Percentiles rank a stretch among this genome's conserved stretches.
Conservation (phyloP, 2,329 filamentous ascomycete species). For the Colletotrichum paranaense region DNA sequence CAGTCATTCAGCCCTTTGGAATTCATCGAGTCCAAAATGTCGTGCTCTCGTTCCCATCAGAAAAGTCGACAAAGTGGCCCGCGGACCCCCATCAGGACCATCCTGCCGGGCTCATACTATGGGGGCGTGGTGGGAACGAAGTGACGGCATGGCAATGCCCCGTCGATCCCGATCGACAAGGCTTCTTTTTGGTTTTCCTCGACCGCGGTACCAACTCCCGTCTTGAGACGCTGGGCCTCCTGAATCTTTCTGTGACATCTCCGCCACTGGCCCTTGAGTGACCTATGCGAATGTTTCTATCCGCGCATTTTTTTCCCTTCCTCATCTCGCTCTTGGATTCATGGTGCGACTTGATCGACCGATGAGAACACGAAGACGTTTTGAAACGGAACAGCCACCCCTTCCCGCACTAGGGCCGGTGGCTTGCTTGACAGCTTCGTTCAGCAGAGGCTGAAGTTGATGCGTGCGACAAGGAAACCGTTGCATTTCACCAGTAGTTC, state of each 20-base stretch:
- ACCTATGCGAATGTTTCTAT: neutral
- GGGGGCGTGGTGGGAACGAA: neutral
- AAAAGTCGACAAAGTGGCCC: neutral
- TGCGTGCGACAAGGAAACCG: neutral
- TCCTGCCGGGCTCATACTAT: slow-evolving; percentile 4
- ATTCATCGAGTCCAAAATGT: neutral
- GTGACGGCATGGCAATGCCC: slow-evolving; percentile 24
- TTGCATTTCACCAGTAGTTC: neutral
- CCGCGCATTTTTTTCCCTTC: neutral
- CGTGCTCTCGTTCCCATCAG: neutral
- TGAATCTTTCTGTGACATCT: neutral
- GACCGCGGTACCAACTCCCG: neutral
- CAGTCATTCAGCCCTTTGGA: neutral
- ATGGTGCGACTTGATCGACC: slow-evolving; percentile 14
- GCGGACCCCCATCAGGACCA: slow-evolving; percentile 13
- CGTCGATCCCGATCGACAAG: slow-evolving; percentile 30
- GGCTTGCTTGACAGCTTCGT: neutral
- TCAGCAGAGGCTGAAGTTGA: neutral
- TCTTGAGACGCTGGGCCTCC: neutral
- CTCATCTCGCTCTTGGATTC: neutral
- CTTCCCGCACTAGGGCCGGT: neutral
- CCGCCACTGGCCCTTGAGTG: neutral
- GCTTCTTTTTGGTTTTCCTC: neutral
- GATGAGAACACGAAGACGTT: neutral
- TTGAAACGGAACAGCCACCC: slow-evolving; percentile 23